These are phyloP conservation scores for Acorus gramineus DNA, from an alignment of 106 monocot genomes.

Conservation along the genomic window DNA sequence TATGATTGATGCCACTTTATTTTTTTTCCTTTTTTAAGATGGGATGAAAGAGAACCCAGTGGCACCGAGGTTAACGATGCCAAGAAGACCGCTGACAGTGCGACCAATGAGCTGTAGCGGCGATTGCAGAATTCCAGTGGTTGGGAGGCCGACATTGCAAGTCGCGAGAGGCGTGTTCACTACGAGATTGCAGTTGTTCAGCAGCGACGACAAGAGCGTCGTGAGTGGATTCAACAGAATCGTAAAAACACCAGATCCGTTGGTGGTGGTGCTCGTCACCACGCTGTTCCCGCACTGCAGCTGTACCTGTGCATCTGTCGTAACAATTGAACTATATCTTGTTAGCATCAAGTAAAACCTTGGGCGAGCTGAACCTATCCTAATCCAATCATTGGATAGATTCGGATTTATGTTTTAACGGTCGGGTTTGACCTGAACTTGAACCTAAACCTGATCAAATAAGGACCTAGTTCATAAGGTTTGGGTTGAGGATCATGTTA, in stretches of 20 bases:
- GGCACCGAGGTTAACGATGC: conserved; percentile 14
- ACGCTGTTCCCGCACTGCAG: conserved; percentile 25
- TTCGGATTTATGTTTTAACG: too few species aligned
- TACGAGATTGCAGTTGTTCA: conserved; percentile 31
- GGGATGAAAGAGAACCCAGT: conserved; percentile 15
- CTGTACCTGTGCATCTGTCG: conserved; percentile 43
- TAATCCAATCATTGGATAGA: not conserved
- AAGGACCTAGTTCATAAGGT: too few species aligned
- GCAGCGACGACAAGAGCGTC: conserved; percentile 23
- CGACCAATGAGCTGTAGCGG: conserved; percentile 9
- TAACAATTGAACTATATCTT: not conserved
- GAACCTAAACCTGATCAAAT: too few species aligned
- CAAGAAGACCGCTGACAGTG: conserved; percentile 13
- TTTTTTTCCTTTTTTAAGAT: not conserved
- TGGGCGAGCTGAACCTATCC: not conserved
- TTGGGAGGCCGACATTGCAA: conserved; percentile 26
- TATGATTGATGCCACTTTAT: too few species aligned
- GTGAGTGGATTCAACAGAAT: conserved; percentile 9
- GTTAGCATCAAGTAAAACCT: not conserved
- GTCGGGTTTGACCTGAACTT: too few species aligned
- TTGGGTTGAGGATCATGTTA: too few species aligned
- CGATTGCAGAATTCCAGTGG: conserved; percentile 19
- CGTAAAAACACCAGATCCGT: conserved; percentile 26
- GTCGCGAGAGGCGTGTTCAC: conserved; percentile 35
- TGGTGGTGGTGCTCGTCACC: conserved; percentile 26